Percentiles rank a stretch among this genome's conserved stretches.
Conservation (phyloP, 2,329 filamentous ascomycete species). For the Pyrenochaeta sp. region DNA sequence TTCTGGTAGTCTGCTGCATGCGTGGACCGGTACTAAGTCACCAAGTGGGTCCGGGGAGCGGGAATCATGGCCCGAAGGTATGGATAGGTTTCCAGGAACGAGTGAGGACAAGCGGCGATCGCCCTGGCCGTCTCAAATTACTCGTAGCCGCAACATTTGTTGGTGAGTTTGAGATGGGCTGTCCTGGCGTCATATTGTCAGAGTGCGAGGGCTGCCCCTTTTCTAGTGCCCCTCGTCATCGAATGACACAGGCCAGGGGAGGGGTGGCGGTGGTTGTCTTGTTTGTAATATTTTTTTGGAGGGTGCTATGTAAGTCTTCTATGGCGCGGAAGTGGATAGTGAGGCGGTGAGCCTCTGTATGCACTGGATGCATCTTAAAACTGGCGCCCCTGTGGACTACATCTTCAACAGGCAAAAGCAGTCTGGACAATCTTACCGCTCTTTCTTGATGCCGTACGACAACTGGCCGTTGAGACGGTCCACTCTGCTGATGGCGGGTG, state of each 20-base stretch:
- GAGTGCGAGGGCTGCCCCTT: conserved; percentile 26
- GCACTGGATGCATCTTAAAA: conserved; percentile 30
- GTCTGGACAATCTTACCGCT: conserved; percentile 43
- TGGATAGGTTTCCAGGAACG: conserved; percentile 47
- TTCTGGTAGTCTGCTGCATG: conserved; percentile 24
- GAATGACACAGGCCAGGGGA: conserved; percentile 23
- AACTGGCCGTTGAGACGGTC: conserved; percentile 16
- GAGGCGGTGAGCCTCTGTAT: conserved; percentile 36
- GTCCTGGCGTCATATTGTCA: conserved; percentile 32
- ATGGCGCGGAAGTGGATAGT: conserved; percentile 20
- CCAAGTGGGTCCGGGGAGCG: conserved; percentile 48
- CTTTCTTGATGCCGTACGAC: conserved; percentile 37
- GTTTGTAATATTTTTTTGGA: conserved; percentile 18
- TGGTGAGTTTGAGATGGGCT: conserved; percentile 27
- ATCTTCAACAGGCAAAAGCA: conserved; percentile 38
- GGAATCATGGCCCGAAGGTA: conserved; percentile 42
- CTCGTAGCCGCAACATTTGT: conserved; percentile 29
- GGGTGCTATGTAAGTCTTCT: conserved; percentile 27
- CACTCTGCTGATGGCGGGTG: conserved; percentile 30
- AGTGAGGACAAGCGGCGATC: conserved; percentile 42
- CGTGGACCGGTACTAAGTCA: conserved; percentile 26
- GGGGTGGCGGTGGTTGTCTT: conserved; percentile 12
- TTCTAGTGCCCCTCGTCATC: conserved; percentile 38
- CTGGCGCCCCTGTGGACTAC: conserved; percentile 33
- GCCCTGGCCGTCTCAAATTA: conserved; percentile 36